Evolutionary conservation across 1,139 yeast genomes (phyloP), one percentile per base, ranked within the genome.

Genomic region (Pichia sp.): DNA sequence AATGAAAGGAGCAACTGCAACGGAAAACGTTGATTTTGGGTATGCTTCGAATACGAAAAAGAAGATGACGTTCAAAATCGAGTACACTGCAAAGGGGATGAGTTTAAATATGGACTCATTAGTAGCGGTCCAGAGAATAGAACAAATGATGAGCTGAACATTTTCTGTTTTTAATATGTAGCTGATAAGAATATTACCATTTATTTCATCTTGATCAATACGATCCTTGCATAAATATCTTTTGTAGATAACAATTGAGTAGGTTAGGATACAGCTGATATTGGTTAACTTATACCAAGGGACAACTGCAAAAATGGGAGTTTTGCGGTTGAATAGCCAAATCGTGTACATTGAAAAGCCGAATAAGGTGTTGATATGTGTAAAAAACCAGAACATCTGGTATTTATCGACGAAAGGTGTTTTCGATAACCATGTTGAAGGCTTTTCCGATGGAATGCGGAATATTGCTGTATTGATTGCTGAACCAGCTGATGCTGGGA

Each of bases 81-180:
- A 68, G 46, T 71, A 72, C 5, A 67, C 53, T n/a, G 60, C 54
- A 44, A 68, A 67, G 1, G 77, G 70, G 12, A 64, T 32, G 15
- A 72, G 42, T 45, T 72, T 72, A 29, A 62, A 32, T 11, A 55
- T 8, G 21, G 57, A 58, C 11, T 39, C 38, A 8, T 56, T 59
- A 10, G 60, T 59, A 25, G 47, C 51, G 36, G 54, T 42, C 60
- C 66, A 62, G 14, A 65, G 55, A 18, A 56, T 45, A 1, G 66
- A 56, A 45, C 58, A 60, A 0, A 62, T 63, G 29, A 72, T 54
- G 19, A 72, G 48, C 33, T 64, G 70, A 3, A 71, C 60, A 43
- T 69, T 69, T 40, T 72, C 77, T 7, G 74, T 66, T 45, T 59
- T 62, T 33, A 70, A 46, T 5, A 69, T 47, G 13, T 33, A 28